Evolutionary conservation across 192 early-diverging fungal genomes (phyloP).

Genomic region (Umbelopsis sp.): DNA sequence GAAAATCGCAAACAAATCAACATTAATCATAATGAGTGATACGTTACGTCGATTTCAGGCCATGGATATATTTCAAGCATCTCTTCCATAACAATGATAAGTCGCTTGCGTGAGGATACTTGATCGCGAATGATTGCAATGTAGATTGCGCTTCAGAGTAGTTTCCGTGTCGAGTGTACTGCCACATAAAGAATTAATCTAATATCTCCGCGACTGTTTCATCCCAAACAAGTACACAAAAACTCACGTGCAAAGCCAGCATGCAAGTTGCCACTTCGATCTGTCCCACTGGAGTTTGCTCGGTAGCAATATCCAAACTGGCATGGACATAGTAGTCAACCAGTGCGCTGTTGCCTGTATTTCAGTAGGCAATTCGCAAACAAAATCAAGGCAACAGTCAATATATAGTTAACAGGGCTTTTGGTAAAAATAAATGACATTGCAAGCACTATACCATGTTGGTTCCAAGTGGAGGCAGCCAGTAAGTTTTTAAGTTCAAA

Average conservation of each 20-base stretch:
- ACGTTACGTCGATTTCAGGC: neutral
- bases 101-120: neutral
- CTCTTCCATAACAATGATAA: slow-evolving; percentile 9
- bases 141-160: slow-evolving; percentile 12
- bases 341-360: neutral
- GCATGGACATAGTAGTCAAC: slow-evolving; percentile 11
- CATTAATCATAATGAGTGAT: neutral
- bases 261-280: slow-evolving; percentile 7
- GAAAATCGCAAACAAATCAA: neutral
- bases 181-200: neutral
- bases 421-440: too few relatives aligned
- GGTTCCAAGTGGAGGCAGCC: neutral
- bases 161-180: slow-evolving; percentile 14
- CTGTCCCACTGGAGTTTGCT: neutral
- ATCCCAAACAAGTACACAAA: neutral
- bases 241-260: slow-evolving; percentile 4
- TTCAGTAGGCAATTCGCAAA: neutral
- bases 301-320: neutral
- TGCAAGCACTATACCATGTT: neutral
- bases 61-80: neutral
- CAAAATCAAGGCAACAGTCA: neutral
- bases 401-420: too few relatives aligned
- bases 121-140: neutral
- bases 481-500: slow-evolving; percentile 9
- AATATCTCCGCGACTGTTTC: neutral